phyloP scores from a whole-genome alignment of 176 grass and related monocot species.

The Phoenix dactylifera region DNA sequence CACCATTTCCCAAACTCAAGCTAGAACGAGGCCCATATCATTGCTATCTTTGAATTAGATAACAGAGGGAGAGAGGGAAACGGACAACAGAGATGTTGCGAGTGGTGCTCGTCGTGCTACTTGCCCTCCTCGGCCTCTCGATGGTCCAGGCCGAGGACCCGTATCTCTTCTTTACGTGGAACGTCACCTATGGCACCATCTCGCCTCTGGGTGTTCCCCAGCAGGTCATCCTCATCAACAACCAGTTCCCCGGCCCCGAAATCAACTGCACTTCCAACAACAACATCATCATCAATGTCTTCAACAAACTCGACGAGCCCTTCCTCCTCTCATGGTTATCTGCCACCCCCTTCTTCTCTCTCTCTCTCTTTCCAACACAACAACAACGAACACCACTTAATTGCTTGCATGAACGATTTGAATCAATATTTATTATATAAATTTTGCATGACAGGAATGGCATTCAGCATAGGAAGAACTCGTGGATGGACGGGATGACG shows the following conservation, averaged over 20 bases:
- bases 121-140: constrained; percentile 5
- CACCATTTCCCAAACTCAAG: too few relatives aligned
- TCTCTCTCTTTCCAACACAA: background rate
- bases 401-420: too few relatives aligned
- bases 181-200: constrained; percentile 72
- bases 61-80: background rate
- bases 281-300: constrained; percentile 86
- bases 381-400: too few relatives aligned
- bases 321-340: constrained; percentile 76
- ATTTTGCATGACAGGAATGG: constrained; percentile 47
- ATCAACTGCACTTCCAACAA: constrained; percentile 96
- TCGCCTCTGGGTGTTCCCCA: constrained; percentile 42
- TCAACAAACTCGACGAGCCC: constrained; percentile 75
- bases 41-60: too few relatives aligned
- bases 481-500: constrained; percentile 71
- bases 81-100: constrained; percentile 6
- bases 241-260: constrained; percentile 60
- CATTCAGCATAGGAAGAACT: constrained; percentile 89
- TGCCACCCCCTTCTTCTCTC: background rate
- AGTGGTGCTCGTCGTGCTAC: background rate
- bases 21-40: too few relatives aligned
- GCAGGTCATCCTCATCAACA: constrained; percentile 77
- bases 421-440: background rate
- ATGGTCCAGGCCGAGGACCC: constrained; percentile 66
- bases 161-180: constrained; percentile 79